Percentiles rank a stretch among this genome's conserved stretches.
These are phyloP conservation scores for Aspergillus fructus DNA, from an alignment of 2,329 filamentous ascomycete genomes.

Conservation along the genomic window DNA sequence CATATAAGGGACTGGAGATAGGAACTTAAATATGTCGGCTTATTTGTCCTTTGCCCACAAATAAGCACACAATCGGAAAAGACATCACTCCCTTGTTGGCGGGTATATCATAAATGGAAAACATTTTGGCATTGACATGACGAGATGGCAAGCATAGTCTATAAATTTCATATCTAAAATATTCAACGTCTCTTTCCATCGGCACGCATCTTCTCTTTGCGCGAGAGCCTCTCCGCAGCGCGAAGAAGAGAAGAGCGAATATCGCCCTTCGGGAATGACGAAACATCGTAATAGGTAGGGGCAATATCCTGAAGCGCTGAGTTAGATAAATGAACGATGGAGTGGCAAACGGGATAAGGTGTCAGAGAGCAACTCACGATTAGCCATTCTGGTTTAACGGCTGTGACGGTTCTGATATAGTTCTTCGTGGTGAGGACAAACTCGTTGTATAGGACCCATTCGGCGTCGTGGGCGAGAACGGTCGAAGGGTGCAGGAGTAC, in stretches of 20 bases:
- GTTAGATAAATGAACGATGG: conserved; percentile 30
- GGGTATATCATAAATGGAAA: background rate
- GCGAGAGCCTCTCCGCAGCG: conserved; percentile 54
- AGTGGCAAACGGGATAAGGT: background rate
- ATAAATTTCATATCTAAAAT: conserved; percentile 12
- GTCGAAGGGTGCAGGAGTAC: conserved; percentile 93
- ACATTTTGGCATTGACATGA: background rate
- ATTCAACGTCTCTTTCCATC: conserved; percentile 35
- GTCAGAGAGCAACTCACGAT: conserved; percentile 61
- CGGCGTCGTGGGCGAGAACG: conserved; percentile 80
- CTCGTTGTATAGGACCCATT: conserved; percentile 98
- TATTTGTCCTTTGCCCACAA: too few species aligned
- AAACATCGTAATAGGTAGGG: conserved; percentile 85
- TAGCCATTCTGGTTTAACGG: conserved; percentile 91
- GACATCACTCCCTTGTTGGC: background rate
- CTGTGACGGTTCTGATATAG: conserved; percentile 91
- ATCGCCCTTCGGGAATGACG: conserved; percentile 79
- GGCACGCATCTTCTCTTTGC: conserved; percentile 52
- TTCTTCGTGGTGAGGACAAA: conserved; percentile 98
- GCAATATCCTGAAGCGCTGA: conserved; percentile 72
- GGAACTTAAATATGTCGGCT: too few species aligned
- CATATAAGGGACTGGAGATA: too few species aligned
- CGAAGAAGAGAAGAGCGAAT: conserved; percentile 67
- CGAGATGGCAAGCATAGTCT: conserved; percentile 7
- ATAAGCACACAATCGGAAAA: too few species aligned